phyloP scores from a whole-genome alignment of 2,329 filamentous ascomycete genomes.

The Tolypocladium endophyticum region DNA sequence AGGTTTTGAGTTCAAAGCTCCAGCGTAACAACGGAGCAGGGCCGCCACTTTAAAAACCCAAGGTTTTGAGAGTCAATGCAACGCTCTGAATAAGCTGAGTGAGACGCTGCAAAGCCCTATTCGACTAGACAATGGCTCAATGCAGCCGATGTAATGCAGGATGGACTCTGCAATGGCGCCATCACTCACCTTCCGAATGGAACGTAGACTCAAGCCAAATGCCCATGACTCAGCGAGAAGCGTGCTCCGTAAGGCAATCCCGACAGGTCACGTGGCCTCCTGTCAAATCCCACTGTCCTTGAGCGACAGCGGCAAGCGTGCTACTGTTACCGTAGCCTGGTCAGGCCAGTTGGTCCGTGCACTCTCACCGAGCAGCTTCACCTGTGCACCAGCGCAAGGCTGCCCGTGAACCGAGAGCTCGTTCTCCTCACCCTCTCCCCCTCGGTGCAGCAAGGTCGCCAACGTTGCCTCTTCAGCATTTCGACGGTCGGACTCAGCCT shows the following conservation, averaged over 20 bases:
- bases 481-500: background rate
- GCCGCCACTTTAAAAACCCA: background rate
- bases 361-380: background rate
- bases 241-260: background rate
- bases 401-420: conserved; percentile 3
- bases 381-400: conserved; percentile 4
- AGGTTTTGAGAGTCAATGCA: background rate
- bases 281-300: background rate
- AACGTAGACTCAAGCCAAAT: background rate
- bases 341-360: conserved; percentile 2
- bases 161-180: background rate
- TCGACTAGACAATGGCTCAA: background rate
- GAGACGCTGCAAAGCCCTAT: background rate
- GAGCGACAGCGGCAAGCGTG: background rate
- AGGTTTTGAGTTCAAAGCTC: background rate
- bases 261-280: background rate
- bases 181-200: background rate
- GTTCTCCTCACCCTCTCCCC: background rate
- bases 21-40: too few species aligned
- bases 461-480: background rate
- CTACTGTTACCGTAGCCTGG: background rate
- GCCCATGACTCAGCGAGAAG: background rate
- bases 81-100: background rate
- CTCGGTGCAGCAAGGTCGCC: background rate
- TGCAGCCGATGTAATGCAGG: background rate